Conservation (phyloP, 495 filamentous ascomycete species). For the Xylaria telfairii region DNA sequence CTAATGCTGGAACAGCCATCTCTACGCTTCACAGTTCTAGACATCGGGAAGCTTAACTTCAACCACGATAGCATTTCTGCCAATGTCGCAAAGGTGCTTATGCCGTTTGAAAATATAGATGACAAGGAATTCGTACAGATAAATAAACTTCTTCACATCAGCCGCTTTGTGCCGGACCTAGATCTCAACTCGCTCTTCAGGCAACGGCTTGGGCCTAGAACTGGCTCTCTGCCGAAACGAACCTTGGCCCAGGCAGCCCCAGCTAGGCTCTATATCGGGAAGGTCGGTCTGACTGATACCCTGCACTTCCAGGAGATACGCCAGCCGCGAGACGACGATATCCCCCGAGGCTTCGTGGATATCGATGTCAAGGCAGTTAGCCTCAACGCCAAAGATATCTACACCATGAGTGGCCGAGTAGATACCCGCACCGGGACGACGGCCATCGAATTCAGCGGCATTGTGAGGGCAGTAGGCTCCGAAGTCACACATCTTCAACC, state of each 20-base stretch:
- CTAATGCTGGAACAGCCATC: constrained; percentile 49
- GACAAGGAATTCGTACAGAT: no score
- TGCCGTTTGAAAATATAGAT: no score
- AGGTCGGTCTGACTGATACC: constrained; percentile 2
- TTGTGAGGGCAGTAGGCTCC: constrained; percentile 18
- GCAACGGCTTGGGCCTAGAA: no score
- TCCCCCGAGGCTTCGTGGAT: constrained; percentile 39
- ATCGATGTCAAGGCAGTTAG: constrained; percentile 43
- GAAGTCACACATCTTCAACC: constrained; percentile 15
- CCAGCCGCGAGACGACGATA: no score
- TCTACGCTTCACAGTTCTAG: constrained; percentile 36
- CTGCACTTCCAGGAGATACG: constrained; percentile 26
- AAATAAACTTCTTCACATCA: no score
- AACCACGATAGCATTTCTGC: no score
- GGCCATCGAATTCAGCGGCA: constrained; percentile 24
- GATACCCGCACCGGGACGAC: constrained; percentile 18
- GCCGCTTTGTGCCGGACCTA: no score
- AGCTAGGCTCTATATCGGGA: neutral
- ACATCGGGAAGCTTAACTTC: constrained; percentile 19
- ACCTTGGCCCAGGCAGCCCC: no score
- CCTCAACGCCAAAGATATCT: constrained; percentile 45
- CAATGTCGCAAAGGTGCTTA: no score
- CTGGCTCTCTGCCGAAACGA: neutral
- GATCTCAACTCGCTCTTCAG: no score
- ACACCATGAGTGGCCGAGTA: constrained; percentile 21